Conservation (phyloP, 257 asterid species). For the Nicotiana benthamiana region DNA sequence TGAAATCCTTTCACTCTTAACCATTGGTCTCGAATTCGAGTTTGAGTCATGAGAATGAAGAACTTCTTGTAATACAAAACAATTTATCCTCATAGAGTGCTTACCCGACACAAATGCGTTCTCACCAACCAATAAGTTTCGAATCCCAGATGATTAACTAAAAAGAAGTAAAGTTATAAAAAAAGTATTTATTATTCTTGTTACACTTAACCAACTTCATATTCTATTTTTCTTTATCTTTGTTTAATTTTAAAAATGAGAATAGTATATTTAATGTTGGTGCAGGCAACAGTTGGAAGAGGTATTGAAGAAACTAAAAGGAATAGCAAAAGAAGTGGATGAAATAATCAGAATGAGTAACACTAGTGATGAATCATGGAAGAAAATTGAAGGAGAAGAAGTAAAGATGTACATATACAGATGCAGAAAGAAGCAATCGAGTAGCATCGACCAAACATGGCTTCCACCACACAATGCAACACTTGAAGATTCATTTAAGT, state of each 20-base stretch:
- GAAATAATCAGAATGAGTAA: constrained; percentile 14
- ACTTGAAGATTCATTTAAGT: constrained; percentile 24
- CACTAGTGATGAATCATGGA: neutral
- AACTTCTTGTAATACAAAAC: too few relatives aligned
- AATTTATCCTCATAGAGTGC: too few relatives aligned
- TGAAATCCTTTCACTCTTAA: too few relatives aligned
- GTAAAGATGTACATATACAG: constrained; percentile 31
- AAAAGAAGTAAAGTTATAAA: too few relatives aligned
- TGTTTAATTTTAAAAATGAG: neutral
- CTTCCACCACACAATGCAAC: neutral
- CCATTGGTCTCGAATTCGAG: too few relatives aligned
- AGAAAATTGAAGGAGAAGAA: constrained; percentile 15
- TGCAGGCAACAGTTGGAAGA: constrained; percentile 39
- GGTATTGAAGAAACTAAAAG: constrained; percentile 25
- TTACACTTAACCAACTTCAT: neutral
- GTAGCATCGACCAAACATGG: neutral
- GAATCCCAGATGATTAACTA: too few relatives aligned
- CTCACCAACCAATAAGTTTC: too few relatives aligned
- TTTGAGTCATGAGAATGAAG: too few relatives aligned
- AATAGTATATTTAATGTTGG: neutral
- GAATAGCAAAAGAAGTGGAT: constrained; percentile 32
- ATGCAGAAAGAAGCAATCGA: constrained; percentile 23
- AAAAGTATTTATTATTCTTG: neutral
- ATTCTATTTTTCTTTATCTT: neutral
- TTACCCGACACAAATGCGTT: too few relatives aligned